Base-by-base conservation (phyloP, 1,284 basidiomycete species). In the Pseudozyma hubeiensis region DNA sequence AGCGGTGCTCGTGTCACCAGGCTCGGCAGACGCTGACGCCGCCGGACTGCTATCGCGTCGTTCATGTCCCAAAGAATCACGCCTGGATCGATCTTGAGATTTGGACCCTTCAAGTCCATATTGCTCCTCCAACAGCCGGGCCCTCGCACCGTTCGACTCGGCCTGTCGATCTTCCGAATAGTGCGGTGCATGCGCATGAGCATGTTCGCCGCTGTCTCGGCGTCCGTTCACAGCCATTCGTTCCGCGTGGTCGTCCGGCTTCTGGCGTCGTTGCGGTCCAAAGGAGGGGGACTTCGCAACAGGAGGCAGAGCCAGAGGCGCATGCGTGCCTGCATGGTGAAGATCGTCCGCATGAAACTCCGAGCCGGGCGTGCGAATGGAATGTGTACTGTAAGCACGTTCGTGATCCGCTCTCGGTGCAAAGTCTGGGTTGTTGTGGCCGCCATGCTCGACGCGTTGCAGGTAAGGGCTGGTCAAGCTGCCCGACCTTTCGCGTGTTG, bases 391-490 rank as follows among this genome's bases (percentile, higher is more conserved):
- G n/a, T 57, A 47, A 24, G 43, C 53, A 17, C 24, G 43, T 33
- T 40, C 44, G 10, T 67, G 54, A 3, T 63, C 59, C 1, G 19
- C 2, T 19, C 24, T 46, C 14, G 35, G 24, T 39, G 8, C 53
- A 29, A 35, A 46, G 5, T 46, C 53, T 29, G 44, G 34, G 34
- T 34, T 45, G 14, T 9, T 14, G 39, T 53, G 46, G 11, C 29
- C 30, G 3, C 47, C 6, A 33, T 40, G 40, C 31, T 68, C 65
- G 6, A 39, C 8, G 35, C 58, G 65, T 31, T 47, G 53, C 46
- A 66, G 59, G 39, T 53, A 59, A 4, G 65, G 59, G 33, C 65
- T 68, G 3, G 55, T 68, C 43, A 59, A 31, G 52, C 64, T 66
- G 49, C 53, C 35, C 4, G 60, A 49, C 37, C 53, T 48, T 13